phyloP scores from a whole-genome alignment of 139 green algal species.

The Chlamydomonas sphaeroides region DNA sequence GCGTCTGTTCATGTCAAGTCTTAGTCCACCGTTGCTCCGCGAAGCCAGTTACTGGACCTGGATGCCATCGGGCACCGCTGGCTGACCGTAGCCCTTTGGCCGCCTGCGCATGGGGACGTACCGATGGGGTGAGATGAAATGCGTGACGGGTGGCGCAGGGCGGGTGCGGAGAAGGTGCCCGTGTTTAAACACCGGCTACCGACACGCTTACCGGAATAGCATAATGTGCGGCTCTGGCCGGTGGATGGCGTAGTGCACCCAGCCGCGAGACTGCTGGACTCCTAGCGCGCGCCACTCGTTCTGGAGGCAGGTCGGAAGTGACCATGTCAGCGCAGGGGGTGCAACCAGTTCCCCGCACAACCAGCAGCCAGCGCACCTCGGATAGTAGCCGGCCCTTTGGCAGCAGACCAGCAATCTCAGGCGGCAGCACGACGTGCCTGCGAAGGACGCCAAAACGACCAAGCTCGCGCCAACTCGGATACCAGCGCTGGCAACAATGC shows the following conservation, averaged over 20 bases:
- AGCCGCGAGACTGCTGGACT: constrained; percentile 97
- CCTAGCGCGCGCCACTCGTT: constrained; percentile 94
- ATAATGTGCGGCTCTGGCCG: constrained; percentile 97
- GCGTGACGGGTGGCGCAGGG: background rate
- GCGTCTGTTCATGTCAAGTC: no score
- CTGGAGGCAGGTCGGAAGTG: constrained; percentile 69
- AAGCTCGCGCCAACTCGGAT: background rate
- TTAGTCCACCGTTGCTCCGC: no score
- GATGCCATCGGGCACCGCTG: background rate
- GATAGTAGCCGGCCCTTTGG: constrained; percentile 92
- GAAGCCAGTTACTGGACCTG: background rate
- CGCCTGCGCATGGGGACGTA: constrained; percentile 66
- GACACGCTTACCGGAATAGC: constrained; percentile 92
- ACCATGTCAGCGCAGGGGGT: no score
- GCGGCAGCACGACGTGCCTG: constrained; percentile 96
- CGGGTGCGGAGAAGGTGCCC: no score
- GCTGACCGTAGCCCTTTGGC: constrained; percentile 67
- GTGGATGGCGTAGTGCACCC: constrained; percentile 97
- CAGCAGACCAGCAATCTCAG: constrained; percentile 89
- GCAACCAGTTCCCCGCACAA: no score
- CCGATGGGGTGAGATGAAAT: background rate
- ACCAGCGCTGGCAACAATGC: no score
- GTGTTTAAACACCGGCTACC: no score
- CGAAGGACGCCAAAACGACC: background rate
- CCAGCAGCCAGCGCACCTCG: constrained; percentile 81